Conservation (phyloP, 2,329 filamentous ascomycete species). For the Leptoxyphium fumago region DNA sequence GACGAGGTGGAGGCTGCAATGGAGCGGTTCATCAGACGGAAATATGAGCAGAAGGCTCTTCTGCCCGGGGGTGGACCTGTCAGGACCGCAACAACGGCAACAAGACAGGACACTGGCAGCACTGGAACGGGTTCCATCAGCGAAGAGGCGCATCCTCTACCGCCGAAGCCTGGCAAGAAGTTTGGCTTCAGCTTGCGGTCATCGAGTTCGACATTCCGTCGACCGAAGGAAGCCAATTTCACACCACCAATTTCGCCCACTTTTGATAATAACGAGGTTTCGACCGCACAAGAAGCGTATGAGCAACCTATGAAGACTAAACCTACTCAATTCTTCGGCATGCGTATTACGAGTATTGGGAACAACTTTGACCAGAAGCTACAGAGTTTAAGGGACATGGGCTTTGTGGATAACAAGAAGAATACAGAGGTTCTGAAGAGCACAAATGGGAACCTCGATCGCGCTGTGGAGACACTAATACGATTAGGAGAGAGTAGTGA, state of each 20-base stretch:
- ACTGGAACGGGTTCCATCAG: constrained; percentile 28
- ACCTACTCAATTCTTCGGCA: constrained; percentile 26
- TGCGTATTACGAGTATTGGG: constrained; percentile 37
- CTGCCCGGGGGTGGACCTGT: constrained; percentile 24
- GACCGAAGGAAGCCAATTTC: constrained; percentile 33
- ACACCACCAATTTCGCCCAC: constrained; percentile 21
- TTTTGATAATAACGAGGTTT: constrained; percentile 9
- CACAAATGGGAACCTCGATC: constrained; percentile 71
- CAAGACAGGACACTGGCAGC: constrained; percentile 2
- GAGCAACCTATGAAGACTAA: constrained; percentile 37
- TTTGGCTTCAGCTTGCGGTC: constrained; percentile 52
- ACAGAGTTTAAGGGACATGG: constrained; percentile 70
- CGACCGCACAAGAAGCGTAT: constrained; percentile 7
- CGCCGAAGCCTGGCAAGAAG: constrained; percentile 44
- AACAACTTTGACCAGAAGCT: constrained; percentile 62
- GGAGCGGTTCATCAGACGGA: constrained; percentile 88
- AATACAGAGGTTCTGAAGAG: constrained; percentile 72
- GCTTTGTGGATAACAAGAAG: constrained; percentile 68
- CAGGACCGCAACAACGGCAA: constrained; percentile 1
- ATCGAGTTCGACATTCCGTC: constrained; percentile 50
- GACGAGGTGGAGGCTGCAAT: constrained; percentile 90
- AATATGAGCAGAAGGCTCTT: constrained; percentile 61
- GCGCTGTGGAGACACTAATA: constrained; percentile 70
- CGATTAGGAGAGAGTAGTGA: constrained; percentile 58
- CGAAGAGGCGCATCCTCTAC: constrained; percentile 41